phyloP scores from a whole-genome alignment of 208 protist genomes.

The Leishmania amazonensis region DNA sequence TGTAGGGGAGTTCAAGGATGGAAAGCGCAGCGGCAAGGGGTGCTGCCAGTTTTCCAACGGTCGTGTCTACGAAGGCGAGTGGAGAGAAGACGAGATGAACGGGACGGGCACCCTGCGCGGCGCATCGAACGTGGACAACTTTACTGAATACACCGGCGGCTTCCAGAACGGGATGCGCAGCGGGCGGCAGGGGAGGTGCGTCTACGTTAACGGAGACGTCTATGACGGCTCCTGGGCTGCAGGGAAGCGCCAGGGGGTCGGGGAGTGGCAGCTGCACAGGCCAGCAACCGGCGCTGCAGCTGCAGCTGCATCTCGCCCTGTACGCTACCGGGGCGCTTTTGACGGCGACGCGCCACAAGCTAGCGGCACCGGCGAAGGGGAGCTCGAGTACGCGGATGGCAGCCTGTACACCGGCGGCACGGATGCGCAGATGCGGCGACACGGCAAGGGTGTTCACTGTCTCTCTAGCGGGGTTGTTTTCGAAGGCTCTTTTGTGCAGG shows the following conservation, averaged over 20 bases:
- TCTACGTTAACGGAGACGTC: slow-evolving; percentile 70
- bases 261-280: slow-evolving; percentile 48
- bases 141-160: slow-evolving; percentile 61
- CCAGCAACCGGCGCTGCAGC: slow-evolving; percentile 2
- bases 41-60: slow-evolving; percentile 79
- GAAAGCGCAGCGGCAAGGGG: slow-evolving; percentile 72
- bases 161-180: slow-evolving; percentile 62
- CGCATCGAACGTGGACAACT: slow-evolving; percentile 58
- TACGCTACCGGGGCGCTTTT: slow-evolving; percentile 67
- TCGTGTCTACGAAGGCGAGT: slow-evolving; percentile 78
- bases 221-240: slow-evolving; percentile 77
- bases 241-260: slow-evolving; percentile 68
- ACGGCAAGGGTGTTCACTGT: slow-evolving; percentile 62
- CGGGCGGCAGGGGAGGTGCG: slow-evolving; percentile 60
- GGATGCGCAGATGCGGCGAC: slow-evolving; percentile 45
- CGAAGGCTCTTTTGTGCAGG: slow-evolving; percentile 52
- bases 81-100: slow-evolving; percentile 78
- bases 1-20: slow-evolving; percentile 51
- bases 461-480: slow-evolving; percentile 60
- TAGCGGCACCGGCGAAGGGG: slow-evolving; percentile 23
- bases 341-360: slow-evolving; percentile 41
- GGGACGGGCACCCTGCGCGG: slow-evolving; percentile 68
- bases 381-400: slow-evolving; percentile 71
- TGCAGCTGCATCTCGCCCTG: slow-evolving; percentile 7
- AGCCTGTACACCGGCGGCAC: slow-evolving; percentile 59